A percentile compares a stretch with the other conserved stretches of the same genome.
These are phyloP conservation scores for Globisporangium nagaii DNA, from an alignment of 352 stramenopile species.

Conservation along the genomic window DNA sequence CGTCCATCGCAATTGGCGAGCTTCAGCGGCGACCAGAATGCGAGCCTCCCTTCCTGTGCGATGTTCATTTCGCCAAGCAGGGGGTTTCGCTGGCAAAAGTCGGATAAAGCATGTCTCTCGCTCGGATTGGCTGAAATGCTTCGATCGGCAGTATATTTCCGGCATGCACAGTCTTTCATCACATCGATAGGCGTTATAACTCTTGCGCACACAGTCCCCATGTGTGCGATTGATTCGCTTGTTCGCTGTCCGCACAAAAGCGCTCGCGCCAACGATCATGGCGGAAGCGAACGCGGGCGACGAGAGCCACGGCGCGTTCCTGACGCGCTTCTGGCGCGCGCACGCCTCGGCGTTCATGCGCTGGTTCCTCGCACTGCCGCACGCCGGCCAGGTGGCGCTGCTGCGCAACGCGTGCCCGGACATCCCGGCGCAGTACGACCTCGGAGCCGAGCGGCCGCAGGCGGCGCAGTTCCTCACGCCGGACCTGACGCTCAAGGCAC, in stretches of 20 bases:
- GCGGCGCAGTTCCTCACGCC: constrained; percentile 67
- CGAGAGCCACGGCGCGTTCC: constrained; percentile 41
- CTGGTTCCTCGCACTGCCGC: constrained; percentile 77
- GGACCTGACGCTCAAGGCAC: constrained; percentile 62
- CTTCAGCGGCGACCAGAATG: no score
- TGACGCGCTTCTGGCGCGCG: constrained; percentile 68
- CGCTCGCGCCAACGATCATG: constrained; percentile 12
- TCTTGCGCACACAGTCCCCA: background rate
- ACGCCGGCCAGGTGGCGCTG: constrained; percentile 67
- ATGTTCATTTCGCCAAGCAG: no score
- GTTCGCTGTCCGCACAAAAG: constrained; percentile 2
- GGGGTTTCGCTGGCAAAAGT: no score
- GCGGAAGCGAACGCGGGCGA: constrained; percentile 20
- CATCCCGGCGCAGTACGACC: constrained; percentile 59
- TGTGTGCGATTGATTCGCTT: no score
- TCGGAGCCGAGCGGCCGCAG: constrained; percentile 31
- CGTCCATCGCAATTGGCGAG: no score
- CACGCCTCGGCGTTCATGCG: constrained; percentile 80
- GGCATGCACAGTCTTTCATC: no score
- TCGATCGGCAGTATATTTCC: no score
- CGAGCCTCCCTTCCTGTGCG: no score
- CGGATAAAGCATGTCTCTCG: no score
- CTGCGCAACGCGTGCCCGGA: constrained; percentile 78
- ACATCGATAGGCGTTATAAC: background rate
- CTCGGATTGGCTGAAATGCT: no score